Evolutionary conservation across 208 protist genomes (phyloP), one percentile per base, ranked within the genome.

Genomic region (Vickermania ingenoplastis): DNA sequence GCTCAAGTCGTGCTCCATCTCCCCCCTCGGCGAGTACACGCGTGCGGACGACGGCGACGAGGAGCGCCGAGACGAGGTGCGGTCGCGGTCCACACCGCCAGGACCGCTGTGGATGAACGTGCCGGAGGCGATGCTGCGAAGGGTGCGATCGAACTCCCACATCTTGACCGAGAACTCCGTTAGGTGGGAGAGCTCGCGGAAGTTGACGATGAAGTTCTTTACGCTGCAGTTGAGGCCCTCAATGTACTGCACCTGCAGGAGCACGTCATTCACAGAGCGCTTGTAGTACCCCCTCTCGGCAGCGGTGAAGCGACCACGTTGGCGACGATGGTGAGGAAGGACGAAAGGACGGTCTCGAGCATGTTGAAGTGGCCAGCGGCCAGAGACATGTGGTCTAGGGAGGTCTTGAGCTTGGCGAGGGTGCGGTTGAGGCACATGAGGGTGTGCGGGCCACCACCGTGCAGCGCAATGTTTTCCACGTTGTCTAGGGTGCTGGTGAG

Each of bases 401-500:
- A 71, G 49, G 63, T 57, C 67, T 88, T 88, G 57, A 94, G 68
- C 51, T 56, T 71, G 22, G 45, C 52, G 25, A 94, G 69, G n/a
- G 74, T 82, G 4, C 0, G 51, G 45, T 94, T 79, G 48, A 94
- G 77, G 41, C 79, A 76, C 24, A 41, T 57, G 31, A 70, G 66
- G 1, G 77, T 83, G 75, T 84, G 86, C 11, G 53, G 23, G 54
- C 79, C 83, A 0, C 74, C 81, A 25, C 57, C 67, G 71, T 94
- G 81, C 79, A 94, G 80, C 1, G 83, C 83, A 62, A 94, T 94
- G 60, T 70, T 84, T 60, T 94, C 87, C 23, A 89, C 87, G 53
- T 86, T 83, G 60, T 61, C 79, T 51, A 91, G 36, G 67, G 72
- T 57, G 61, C 66, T 84, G 28, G 74, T 79, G 21, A 89, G 73